Conservation (phyloP, 2,329 filamentous ascomycete species). For the Fusarium sacchari region DNA sequence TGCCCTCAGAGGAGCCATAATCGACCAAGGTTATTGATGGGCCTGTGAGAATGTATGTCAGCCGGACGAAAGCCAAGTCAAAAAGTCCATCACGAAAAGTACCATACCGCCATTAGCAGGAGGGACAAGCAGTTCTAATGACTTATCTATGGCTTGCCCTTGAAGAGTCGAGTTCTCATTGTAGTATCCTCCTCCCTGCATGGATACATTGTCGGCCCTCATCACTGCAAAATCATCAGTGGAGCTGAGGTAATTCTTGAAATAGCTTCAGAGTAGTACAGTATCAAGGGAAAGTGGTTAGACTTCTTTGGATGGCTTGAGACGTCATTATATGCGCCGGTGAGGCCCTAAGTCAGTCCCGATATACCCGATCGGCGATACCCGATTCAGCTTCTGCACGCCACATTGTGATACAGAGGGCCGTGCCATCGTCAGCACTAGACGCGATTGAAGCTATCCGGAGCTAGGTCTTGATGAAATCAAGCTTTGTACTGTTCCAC, state of each 20-base stretch:
- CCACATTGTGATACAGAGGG: neutral
- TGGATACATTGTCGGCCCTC: neutral
- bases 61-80: accelerated
- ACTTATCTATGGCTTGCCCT: accelerated
- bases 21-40: neutral
- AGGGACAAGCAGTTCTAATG: neutral
- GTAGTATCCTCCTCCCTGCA: neutral
- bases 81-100: accelerated
- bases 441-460: neutral
- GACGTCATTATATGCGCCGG: neutral
- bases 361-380: neutral
- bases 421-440: neutral
- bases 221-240: accelerated
- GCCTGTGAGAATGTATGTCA: neutral
- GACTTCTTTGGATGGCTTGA: accelerated
- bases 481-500: neutral
- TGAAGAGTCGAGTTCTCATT: neutral
- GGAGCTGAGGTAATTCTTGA: accelerated
- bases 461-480: accelerated
- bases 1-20: neutral
- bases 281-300: accelerated
- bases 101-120: accelerated
- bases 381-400: neutral
- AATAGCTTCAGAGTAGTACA: accelerated
- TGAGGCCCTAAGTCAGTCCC: neutral